Percentiles rank a stretch among this genome's conserved stretches.
Conservation (phyloP, 495 filamentous ascomycete genomes). For the Neurospora cerealis region DNA sequence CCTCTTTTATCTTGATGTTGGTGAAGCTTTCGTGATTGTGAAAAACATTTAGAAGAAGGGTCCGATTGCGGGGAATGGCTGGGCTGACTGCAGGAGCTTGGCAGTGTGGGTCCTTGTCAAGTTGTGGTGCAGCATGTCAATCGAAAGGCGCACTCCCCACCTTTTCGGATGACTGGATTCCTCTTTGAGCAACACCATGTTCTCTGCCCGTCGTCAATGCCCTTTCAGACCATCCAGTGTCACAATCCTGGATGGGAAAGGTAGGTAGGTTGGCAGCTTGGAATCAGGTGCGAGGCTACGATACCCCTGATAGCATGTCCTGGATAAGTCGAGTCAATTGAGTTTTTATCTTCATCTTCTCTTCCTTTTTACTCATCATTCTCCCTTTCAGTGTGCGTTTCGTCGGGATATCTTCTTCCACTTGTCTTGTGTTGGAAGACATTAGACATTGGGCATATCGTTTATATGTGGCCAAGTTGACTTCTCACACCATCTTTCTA, state of each 20-base stretch:
- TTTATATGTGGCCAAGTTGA: neutral
- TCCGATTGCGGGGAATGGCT: neutral
- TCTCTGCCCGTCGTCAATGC: neutral
- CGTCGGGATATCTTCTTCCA: neutral
- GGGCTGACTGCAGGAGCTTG: neutral
- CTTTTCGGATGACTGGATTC: conserved; percentile 2
- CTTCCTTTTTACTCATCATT: neutral
- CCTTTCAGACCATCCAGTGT: neutral
- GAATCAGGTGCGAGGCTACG: neutral
- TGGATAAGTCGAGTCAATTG: neutral
- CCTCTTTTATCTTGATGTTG: neutral
- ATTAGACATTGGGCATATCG: neutral
- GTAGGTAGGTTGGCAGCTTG: neutral
- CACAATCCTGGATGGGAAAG: neutral
- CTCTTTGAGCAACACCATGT: neutral
- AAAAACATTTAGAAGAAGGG: neutral
- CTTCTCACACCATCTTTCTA: neutral
- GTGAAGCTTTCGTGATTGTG: neutral
- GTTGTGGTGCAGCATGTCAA: conserved; percentile 19
- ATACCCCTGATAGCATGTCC: neutral
- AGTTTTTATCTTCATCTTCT: neutral
- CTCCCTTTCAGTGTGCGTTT: neutral
- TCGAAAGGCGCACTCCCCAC: conserved; percentile 22
- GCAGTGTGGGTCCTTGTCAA: neutral
- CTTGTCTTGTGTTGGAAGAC: neutral